These are phyloP conservation scores for Coemansia sp. DNA, from an alignment of 192 early-diverging fungal genomes.

Conservation along the genomic window DNA sequence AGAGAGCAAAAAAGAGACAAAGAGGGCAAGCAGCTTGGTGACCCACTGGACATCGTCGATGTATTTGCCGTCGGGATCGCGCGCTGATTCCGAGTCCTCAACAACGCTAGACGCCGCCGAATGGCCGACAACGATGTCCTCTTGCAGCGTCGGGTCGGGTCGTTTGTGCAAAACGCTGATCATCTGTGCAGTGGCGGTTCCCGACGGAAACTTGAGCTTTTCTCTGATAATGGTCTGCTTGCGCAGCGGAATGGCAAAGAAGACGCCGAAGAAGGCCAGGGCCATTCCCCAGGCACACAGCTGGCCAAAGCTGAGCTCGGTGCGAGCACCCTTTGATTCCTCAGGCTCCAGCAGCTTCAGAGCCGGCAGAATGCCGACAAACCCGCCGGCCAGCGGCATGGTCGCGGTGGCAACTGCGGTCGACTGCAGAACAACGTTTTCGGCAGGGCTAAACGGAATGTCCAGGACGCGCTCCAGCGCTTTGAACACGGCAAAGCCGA, in stretches of 20 bases:
- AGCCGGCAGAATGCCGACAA: slow-evolving; percentile 80
- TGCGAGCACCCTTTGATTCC: slow-evolving; percentile 56
- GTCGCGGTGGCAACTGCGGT: slow-evolving; percentile 81
- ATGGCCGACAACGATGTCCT: slow-evolving; percentile 1
- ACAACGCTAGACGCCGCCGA: background rate
- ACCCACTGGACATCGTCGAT: slow-evolving; percentile 59
- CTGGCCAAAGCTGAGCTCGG: slow-evolving; percentile 53
- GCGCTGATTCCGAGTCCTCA: background rate
- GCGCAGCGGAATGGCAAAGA: slow-evolving; percentile 79
- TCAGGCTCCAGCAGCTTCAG: slow-evolving; percentile 62
- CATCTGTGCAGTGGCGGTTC: slow-evolving; percentile 85
- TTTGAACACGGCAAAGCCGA: slow-evolving; percentile 78
- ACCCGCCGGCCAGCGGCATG: slow-evolving; percentile 77
- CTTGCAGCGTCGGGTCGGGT: slow-evolving; percentile 52
- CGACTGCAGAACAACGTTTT: slow-evolving; percentile 83
- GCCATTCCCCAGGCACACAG: slow-evolving; percentile 74
- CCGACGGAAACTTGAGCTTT: slow-evolving; percentile 80
- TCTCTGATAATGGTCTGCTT: slow-evolving; percentile 75
- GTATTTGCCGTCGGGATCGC: background rate
- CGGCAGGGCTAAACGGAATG: slow-evolving; percentile 67
- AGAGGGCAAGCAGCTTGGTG: slow-evolving; percentile 57
- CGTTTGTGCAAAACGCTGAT: slow-evolving; percentile 68
- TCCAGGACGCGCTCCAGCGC: slow-evolving; percentile 52
- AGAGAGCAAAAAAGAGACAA: slow-evolving; percentile 60
- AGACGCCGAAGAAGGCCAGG: slow-evolving; percentile 85